Percentiles rank a stretch among this genome's conserved stretches.
These are phyloP conservation scores for Leucoagaricus sp. DNA, from an alignment of 1,284 basidiomycete species.

Conservation along the genomic window DNA sequence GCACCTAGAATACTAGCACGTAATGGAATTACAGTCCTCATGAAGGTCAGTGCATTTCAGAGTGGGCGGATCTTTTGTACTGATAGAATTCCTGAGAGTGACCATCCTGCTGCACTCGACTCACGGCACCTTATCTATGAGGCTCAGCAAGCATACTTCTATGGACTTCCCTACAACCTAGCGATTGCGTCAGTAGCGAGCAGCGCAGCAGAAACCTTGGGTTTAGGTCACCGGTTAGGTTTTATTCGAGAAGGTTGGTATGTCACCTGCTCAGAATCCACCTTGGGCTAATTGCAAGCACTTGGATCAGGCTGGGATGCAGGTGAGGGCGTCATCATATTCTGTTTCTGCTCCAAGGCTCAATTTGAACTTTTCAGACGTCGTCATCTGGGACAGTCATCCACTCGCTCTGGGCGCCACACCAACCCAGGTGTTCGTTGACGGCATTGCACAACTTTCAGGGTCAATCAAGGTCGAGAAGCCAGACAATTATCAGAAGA, in stretches of 20 bases:
- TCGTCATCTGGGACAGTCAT: constrained; percentile 91
- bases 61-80: neutral
- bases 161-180: constrained; percentile 61
- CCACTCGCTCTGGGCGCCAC: constrained; percentile 75
- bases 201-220: constrained; percentile 44
- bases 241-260: constrained; percentile 41
- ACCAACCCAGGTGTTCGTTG: constrained; percentile 71
- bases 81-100: constrained; percentile 48
- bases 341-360: neutral
- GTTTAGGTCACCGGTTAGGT: constrained; percentile 48
- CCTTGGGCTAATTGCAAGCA: neutral
- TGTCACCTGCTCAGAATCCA: neutral
- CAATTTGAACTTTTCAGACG: constrained; percentile 47
- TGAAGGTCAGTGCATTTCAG: constrained; percentile 51
- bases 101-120: constrained; percentile 67
- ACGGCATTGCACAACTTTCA: constrained; percentile 63
- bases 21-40: constrained; percentile 63
- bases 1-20: constrained; percentile 73
- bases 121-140: constrained; percentile 84
- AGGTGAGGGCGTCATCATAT: constrained; percentile 33
- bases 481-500: constrained; percentile 45
- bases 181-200: constrained; percentile 74
- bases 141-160: constrained; percentile 87
- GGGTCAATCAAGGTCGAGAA: constrained; percentile 46
- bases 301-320: constrained; percentile 41